phyloP scores from a whole-genome alignment of 108 stramenopile genomes.

The Poteriospumella lacustris region DNA sequence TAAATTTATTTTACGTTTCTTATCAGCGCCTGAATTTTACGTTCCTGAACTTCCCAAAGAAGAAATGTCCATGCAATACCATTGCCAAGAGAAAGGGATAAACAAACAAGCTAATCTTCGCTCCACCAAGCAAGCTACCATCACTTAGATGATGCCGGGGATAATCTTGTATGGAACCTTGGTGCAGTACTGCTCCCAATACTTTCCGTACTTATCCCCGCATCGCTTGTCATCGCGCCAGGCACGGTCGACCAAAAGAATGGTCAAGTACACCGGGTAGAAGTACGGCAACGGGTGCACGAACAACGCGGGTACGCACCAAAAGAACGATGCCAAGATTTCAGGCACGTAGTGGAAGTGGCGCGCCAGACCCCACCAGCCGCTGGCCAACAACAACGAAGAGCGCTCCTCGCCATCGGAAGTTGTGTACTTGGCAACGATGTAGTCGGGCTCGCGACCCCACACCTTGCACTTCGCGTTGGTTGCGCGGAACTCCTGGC shows the following conservation, averaged over 20 bases:
- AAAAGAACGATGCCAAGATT: conserved; percentile 77
- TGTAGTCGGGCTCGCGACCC: conserved; percentile 74
- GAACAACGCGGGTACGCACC: conserved; percentile 71
- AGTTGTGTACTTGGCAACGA: conserved; percentile 79
- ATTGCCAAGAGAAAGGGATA: no score
- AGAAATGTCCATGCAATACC: no score
- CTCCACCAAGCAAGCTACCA: no score
- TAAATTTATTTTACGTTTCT: no score
- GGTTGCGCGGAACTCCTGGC: conserved; percentile 78
- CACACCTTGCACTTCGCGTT: conserved; percentile 74
- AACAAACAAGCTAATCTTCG: no score
- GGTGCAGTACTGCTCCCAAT: conserved; percentile 88
- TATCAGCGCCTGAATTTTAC: no score
- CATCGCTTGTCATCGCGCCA: conserved; percentile 89
- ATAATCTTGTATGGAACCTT: conserved; percentile 56
- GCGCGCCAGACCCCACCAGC: conserved; percentile 84
- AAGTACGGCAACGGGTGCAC: conserved; percentile 70
- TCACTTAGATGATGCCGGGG: conserved; percentile 50
- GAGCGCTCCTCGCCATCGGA: conserved; percentile 62
- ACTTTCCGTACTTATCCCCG: conserved; percentile 83
- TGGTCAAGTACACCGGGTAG: conserved; percentile 82
- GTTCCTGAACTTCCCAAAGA: no score
- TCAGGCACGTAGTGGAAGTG: conserved; percentile 97
- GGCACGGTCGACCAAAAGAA: conserved; percentile 88
- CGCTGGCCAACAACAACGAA: conserved; percentile 67